A percentile compares a stretch with the other conserved stretches of the same genome.
These are phyloP conservation scores for Sideroxylon spinosum DNA, from an alignment of 179 eudicot genomes.

Conservation along the genomic window DNA sequence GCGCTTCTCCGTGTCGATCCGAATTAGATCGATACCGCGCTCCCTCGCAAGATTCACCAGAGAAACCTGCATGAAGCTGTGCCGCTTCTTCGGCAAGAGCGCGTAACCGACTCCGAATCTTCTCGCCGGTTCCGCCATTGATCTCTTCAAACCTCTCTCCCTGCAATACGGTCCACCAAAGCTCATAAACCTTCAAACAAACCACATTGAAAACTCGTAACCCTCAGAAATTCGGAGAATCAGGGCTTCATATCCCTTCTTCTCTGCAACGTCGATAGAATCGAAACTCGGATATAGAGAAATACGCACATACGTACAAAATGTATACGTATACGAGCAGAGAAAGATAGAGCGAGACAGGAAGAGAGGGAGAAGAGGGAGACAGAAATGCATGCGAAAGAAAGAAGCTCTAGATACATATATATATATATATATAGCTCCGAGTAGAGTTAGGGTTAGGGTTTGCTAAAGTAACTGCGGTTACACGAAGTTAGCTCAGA, in stretches of 20 bases:
- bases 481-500: not conserved
- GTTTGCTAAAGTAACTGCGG: constrained; percentile 20
- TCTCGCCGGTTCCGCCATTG: constrained; percentile 26
- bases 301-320: not conserved
- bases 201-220: not conserved
- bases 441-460: constrained; percentile 21
- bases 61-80: constrained; percentile 49
- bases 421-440: constrained; percentile 6
- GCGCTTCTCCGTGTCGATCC: constrained; percentile 41
- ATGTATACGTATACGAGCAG: not conserved
- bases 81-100: constrained; percentile 49
- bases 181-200: constrained; percentile 6
- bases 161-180: not conserved
- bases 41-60: constrained; percentile 43
- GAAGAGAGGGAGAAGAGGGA: not conserved
- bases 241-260: not conserved
- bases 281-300: not conserved
- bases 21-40: constrained; percentile 45
- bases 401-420: not conserved
- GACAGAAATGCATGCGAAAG: not conserved
- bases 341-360: not conserved
- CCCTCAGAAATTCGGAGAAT: not conserved
- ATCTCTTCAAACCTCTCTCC: not conserved
- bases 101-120: constrained; percentile 55
- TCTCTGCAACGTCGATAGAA: not conserved